Evolutionary conservation across 495 filamentous ascomycete genomes (phyloP).

Genomic region (Pseudomonodictys pantanalensis): DNA sequence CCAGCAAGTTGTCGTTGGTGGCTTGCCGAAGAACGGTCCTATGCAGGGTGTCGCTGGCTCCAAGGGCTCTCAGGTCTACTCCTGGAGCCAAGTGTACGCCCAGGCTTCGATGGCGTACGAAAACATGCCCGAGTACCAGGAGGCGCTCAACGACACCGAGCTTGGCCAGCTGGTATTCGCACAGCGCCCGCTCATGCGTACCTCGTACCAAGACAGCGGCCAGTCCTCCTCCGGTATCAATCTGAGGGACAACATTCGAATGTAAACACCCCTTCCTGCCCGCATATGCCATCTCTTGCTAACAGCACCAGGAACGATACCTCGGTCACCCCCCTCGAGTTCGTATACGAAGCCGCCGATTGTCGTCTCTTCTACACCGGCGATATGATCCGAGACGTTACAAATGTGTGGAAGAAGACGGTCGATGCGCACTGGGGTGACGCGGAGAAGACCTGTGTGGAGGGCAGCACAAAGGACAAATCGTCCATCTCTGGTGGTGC

Average conservation of each 20-base stretch:
- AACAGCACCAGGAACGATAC: slow-evolving; percentile 7
- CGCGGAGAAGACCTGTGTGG: slow-evolving; percentile 16
- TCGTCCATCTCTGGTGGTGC: slow-evolving; percentile 7
- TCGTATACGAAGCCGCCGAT: slow-evolving; percentile 35
- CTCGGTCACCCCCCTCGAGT: slow-evolving; percentile 24
- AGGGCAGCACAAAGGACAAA: slow-evolving; percentile 18
- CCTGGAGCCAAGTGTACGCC: slow-evolving; percentile 8
- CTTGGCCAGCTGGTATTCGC: slow-evolving; percentile 17
- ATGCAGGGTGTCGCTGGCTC: slow-evolving; percentile 33
- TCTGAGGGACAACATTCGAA: slow-evolving; percentile 26
- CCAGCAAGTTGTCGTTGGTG: slow-evolving; percentile 30
- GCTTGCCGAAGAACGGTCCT: slow-evolving; percentile 20
- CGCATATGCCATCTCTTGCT: background rate
- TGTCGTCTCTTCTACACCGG: slow-evolving; percentile 32
- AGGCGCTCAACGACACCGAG: slow-evolving; percentile 26
- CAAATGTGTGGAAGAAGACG: slow-evolving; percentile 25
- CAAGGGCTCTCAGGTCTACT: slow-evolving; percentile 26
- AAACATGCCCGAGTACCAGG: background rate
- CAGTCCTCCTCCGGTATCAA: slow-evolving; percentile 19
- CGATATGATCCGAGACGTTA: slow-evolving; percentile 17
- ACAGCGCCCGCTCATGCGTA: slow-evolving; percentile 16
- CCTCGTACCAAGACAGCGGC: slow-evolving; percentile 2
- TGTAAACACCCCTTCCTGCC: background rate
- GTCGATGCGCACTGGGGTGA: slow-evolving; percentile 34
- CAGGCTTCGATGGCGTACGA: slow-evolving; percentile 7